These are phyloP conservation scores for Saraca asoca DNA, from an alignment of 331 rosid species.

Conservation along the genomic window DNA sequence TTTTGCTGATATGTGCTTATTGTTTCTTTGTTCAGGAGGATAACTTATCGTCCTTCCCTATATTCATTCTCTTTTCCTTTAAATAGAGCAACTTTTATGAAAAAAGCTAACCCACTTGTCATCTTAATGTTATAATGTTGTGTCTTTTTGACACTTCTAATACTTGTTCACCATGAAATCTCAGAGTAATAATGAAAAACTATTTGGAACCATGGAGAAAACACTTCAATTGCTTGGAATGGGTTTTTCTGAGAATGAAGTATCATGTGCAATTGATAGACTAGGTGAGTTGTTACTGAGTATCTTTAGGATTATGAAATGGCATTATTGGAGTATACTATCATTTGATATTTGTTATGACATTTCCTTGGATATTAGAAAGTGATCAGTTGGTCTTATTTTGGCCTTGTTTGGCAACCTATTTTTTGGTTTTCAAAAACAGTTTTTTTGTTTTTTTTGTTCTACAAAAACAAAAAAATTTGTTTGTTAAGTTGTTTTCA, in stretches of 20 bases:
- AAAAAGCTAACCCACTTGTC: not conserved
- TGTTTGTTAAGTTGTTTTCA: no score
- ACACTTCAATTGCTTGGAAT: constrained; percentile 83
- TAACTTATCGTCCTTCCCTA: not conserved
- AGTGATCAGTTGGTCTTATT: not conserved
- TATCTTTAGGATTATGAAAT: constrained; percentile 20
- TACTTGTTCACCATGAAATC: constrained; percentile 24
- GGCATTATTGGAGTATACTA: constrained; percentile 15
- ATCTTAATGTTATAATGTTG: not conserved
- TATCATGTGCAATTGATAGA: constrained; percentile 80
- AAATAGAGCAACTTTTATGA: not conserved
- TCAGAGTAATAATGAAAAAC: constrained; percentile 69
- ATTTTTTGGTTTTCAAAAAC: no score
- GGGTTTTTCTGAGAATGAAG: constrained; percentile 92
- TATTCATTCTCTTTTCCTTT: not conserved
- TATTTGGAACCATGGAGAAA: constrained; percentile 88
- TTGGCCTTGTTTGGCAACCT: no score
- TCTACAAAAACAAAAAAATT: no score
- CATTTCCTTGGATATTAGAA: constrained; percentile 7
- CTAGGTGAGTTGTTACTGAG: constrained; percentile 47
- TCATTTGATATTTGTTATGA: not conserved
- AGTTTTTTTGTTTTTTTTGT: no score
- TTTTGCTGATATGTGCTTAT: not conserved
- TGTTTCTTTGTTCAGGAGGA: not conserved
- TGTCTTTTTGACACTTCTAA: constrained; percentile 20